phyloP scores from a whole-genome alignment of 176 grass and related monocot species.

The Puya raimondii region DNA sequence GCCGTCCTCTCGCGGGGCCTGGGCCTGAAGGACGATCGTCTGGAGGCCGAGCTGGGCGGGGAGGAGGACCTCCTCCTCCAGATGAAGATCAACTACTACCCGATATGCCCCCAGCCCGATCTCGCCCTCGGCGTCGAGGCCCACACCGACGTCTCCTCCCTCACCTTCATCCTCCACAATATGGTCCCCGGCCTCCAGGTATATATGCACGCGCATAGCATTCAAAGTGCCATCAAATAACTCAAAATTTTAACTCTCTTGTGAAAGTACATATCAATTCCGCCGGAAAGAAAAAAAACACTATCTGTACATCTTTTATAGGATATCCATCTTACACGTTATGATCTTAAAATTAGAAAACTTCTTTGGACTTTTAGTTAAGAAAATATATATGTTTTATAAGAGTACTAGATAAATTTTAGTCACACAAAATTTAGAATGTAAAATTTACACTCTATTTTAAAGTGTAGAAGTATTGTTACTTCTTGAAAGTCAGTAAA shows the following conservation, averaged over 20 bases:
- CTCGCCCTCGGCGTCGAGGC: slow-evolving; percentile 79
- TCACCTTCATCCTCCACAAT: slow-evolving; percentile 93
- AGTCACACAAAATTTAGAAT: too few relatives aligned
- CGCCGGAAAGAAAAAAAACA: too few relatives aligned
- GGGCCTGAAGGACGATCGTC: slow-evolving; percentile 10
- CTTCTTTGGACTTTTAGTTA: too few relatives aligned
- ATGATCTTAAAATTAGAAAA: too few relatives aligned
- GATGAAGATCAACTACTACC: slow-evolving; percentile 99
- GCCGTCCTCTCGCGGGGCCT: slow-evolving; percentile 58
- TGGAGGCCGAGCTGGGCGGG: slow-evolving; percentile 34
- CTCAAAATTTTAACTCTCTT: background rate
- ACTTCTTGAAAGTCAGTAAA: too few relatives aligned
- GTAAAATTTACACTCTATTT: too few relatives aligned
- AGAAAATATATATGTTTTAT: too few relatives aligned
- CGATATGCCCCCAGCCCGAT: slow-evolving; percentile 69
- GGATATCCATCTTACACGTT: too few relatives aligned
- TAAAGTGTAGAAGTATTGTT: too few relatives aligned
- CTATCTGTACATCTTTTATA: background rate
- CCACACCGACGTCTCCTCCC: slow-evolving; percentile 79
- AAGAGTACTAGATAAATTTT: too few relatives aligned
- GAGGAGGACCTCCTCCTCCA: slow-evolving; percentile 46
- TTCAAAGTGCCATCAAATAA: background rate
- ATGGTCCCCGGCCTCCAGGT: slow-evolving; percentile 65
- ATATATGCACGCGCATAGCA: background rate
- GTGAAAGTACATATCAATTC: background rate